Base-by-base conservation (phyloP, 2,329 filamentous ascomycete genomes). In the Colletotrichum zoysiae region DNA sequence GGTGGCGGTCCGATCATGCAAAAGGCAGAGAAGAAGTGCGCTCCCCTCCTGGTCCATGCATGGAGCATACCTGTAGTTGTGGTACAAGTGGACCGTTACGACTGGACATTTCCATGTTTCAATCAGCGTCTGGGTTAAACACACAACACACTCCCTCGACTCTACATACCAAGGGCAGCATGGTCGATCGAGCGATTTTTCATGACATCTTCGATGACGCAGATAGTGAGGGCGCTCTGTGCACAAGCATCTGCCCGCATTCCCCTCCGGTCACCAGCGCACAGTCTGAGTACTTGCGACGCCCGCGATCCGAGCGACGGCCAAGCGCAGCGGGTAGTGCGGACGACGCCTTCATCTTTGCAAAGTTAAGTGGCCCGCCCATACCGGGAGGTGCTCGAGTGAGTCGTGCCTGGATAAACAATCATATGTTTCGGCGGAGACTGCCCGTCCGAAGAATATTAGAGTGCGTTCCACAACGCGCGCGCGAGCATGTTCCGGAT, bases 381-480 rank as follows among this genome's bases (percentile, higher is more conserved):
- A 59, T 71, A 30, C 61, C 51, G 69, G 63, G 51, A 63, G 50
- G 16, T 14, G 44, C 33, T 69, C 44, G 26, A 55, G 46, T 59
- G 53, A 59, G 65, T 55, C 65, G 58, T 71, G 58, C 50, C 38
- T 71, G 58, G 46, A 71, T 59, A 55, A 42, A 68, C 53, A 69
- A 35, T 23, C 42, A 59, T 7, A 46, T 48, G 44, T 63, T 71
- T 64, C 58, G 65, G 59, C 69, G 65, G 69, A 42, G 65, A 55
- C 38, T 69, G 18, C 26, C 65, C 65, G 44, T 71, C 65, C 46
- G 53, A 64, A 67, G 53, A 55, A 63, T 48, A 50, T 35, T 18
- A 55, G 53, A 23, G 26, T 38, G 65, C 59, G 58, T 71, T 64
- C 65, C 69, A 71, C 33, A 12, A 57, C 61, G 44, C 48, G 23